Evolutionary conservation across 73 alveolate genomes (phyloP).

Genomic region (Tetrahymena borealis): DNA sequence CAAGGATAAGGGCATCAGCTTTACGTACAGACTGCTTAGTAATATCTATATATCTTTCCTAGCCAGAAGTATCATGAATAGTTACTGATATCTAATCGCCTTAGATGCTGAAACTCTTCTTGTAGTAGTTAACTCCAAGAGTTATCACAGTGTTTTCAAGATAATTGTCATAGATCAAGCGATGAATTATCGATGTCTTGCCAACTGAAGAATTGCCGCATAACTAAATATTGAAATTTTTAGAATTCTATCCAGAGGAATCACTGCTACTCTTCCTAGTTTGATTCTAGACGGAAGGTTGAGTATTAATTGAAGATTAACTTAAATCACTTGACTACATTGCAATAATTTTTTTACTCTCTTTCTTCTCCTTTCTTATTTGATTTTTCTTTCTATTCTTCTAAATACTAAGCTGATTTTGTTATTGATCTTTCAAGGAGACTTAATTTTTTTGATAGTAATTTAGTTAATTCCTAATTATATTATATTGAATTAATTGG

Average conservation of each 20-base stretch:
- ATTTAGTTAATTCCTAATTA: not conserved
- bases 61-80: not conserved
- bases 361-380: not conserved
- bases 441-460: not conserved
- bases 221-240: not conserved
- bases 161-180: not conserved
- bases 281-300: no score
- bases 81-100: not conserved
- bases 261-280: not conserved
- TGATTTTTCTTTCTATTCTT: not conserved
- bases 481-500: not conserved
- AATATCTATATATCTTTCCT: not conserved
- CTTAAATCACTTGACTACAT: not conserved
- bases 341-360: not conserved
- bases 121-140: not conserved
- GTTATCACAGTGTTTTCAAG: not conserved
- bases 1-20: not conserved
- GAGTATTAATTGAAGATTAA: not conserved
- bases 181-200: not conserved
- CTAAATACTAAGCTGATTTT: not conserved
- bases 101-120: not conserved
- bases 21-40: not conserved
- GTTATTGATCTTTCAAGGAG: not conserved
- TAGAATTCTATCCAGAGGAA: not conserved
- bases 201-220: not conserved